Conservation (phyloP, 345 rosid genomes). For the Cardamine chenopodiifolia region DNA sequence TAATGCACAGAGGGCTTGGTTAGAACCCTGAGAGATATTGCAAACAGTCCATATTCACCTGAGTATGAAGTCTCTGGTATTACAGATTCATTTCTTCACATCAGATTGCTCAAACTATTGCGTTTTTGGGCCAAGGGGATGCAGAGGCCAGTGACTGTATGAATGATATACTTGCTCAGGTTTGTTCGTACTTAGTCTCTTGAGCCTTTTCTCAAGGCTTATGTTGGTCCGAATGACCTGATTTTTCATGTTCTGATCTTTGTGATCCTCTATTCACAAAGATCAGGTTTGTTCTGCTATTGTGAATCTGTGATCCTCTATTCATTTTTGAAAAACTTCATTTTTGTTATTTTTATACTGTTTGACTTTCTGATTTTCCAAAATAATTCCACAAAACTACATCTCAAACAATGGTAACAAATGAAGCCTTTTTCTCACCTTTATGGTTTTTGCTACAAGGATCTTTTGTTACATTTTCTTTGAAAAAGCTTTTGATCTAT, state of each 20-base stretch:
- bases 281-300: neutral
- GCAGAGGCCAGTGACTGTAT: slow-evolving; percentile 89
- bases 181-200: slow-evolving; percentile 42
- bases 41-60: slow-evolving; percentile 91
- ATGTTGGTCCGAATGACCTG: slow-evolving; percentile 12
- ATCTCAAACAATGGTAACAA: neutral
- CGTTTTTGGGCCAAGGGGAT: slow-evolving; percentile 91
- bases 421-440: slow-evolving; percentile 18
- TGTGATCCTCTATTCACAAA: neutral
- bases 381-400: slow-evolving; percentile 1
- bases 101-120: slow-evolving; percentile 88
- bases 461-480: slow-evolving; percentile 10
- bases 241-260: slow-evolving; percentile 2
- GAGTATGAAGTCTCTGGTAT: slow-evolving; percentile 98
- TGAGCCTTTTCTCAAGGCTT: slow-evolving; percentile 4
- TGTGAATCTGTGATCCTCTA: slow-evolving; percentile 7
- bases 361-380: slow-evolving; percentile 6
- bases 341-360: neutral
- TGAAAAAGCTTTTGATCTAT: slow-evolving; percentile 7
- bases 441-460: neutral
- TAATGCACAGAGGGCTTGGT: slow-evolving; percentile 88
- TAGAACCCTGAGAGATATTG: slow-evolving; percentile 77
- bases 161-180: slow-evolving; percentile 99
- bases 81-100: slow-evolving; percentile 93
- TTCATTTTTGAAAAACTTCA: neutral